Percentiles rank a stretch among this genome's conserved stretches.
Evolutionary conservation across 306 rosid genomes (phyloP).

Genomic region (Notholithocarpus densiflorus): DNA sequence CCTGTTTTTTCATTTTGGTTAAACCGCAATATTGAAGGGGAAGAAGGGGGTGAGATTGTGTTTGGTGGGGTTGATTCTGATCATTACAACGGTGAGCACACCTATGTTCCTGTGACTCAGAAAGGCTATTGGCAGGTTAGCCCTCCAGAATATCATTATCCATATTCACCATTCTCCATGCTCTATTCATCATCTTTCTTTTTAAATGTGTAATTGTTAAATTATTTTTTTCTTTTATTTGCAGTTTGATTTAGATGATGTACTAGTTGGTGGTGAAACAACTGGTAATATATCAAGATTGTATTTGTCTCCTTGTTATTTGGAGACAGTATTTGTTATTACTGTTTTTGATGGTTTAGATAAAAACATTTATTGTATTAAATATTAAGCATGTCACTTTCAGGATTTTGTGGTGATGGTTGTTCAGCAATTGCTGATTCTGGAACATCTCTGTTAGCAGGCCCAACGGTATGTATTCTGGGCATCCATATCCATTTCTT

Average conservation of each 20-base stretch:
- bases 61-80: conserved; percentile 39
- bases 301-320: not conserved
- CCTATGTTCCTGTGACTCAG: conserved; percentile 32
- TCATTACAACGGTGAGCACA: conserved; percentile 42
- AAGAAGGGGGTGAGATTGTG: conserved; percentile 37
- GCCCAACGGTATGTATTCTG: conserved; percentile 31
- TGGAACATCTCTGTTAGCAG: conserved; percentile 34
- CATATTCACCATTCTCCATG: not conserved
- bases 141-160: not conserved
- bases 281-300: conserved; percentile 23
- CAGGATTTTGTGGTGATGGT: conserved; percentile 31
- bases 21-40: conserved; percentile 26
- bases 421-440: conserved; percentile 46
- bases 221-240: not conserved
- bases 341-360: not conserved
- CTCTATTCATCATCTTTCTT: not conserved
- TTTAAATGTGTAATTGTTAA: not conserved
- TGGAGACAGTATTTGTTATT: not conserved
- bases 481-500: not conserved
- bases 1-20: conserved; percentile 44
- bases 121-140: conserved; percentile 44
- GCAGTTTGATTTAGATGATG: conserved; percentile 38
- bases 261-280: conserved; percentile 29
- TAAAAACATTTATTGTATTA: not conserved
- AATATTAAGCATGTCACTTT: not conserved